Evolutionary conservation across 139 green algal genomes (phyloP), one percentile per base, ranked within the genome.

Genomic region (Tetratostichococcus sp.): DNA sequence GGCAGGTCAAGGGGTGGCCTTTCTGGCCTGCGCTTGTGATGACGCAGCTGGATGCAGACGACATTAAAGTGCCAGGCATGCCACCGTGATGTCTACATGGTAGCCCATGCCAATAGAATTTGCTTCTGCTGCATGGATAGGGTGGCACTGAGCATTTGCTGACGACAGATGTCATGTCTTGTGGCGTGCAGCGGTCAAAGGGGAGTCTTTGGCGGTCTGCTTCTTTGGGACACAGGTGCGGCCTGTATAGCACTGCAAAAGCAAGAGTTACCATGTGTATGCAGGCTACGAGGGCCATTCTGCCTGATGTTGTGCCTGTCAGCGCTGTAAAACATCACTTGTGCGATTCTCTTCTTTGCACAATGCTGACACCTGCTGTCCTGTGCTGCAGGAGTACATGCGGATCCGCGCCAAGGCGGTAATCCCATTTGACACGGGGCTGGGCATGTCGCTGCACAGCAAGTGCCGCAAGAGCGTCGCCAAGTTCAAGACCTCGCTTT

Each of bases 21-120:
- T 58, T 67, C 23, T 94, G 89, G 89, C 89, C 89, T 0, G 83
- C 79, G 2, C 39, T 94, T 22, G 75, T 91, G 19, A 83, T 88
- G 67, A 91, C 83, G 8, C 35, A 92, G 65, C 77, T 75, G 0
- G 62, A 71, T 34, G 75, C 76, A 21, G 31, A 30, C 21, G 34
- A 43, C 67, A 17, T 57, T 4, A 50, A 72, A 72, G 67, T 50
- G 33, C 32, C 31, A 16, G 28, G n/a, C 22, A 22, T 34, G 62
- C n/a, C 62, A 16, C 11, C 58, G n/a, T n/a, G n/a, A n/a, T n/a
- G n/a, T n/a, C n/a, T n/a, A n/a, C n/a, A n/a, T n/a, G n/a, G n/a
- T n/a, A n/a, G n/a, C n/a, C n/a, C n/a, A n/a, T n/a, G n/a, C n/a
- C n/a, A n/a, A n/a, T n/a, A n/a, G n/a, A n/a, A n/a, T n/a, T n/a